Evolutionary conservation across 2,329 filamentous ascomycete genomes (phyloP), one percentile per base, ranked within the genome.

Genomic region (Fusarium agapanthi): DNA sequence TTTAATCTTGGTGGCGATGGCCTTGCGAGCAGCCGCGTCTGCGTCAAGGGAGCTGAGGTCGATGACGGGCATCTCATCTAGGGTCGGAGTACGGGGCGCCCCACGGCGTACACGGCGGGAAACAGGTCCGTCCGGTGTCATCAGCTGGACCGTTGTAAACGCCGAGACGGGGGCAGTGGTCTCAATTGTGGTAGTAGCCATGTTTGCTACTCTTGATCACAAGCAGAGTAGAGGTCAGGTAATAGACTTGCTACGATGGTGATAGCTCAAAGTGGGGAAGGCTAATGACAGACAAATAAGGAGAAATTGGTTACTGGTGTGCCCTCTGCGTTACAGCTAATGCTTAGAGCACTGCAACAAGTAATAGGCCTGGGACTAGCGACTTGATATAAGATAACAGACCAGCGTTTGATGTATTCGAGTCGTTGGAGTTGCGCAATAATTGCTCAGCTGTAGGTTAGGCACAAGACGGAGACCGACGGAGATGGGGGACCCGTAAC

Each of bases 101-200:
- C 63, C 63, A 13, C 63, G 43, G 7, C 63, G 63, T 10, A 65
- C 63, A n/a, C 63, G 63, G 3, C 63, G 60, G 37, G 30, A 57
- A 38, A 65, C 63, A 24, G 37, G 60, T 3, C 63, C 63, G 37
- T 65, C 13, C 1, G 63, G 63, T 34, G 63, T 65, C 20, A 65
- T 20, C 6, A 65, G 37, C 30, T 65, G 63, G 7, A 65, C 60
- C 4, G 63, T 65, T 38, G 63, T 65, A 3, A 28, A 65, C 26
- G 34, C 24, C 14, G 40, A 20, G 24, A n/a, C 13, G 7, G 48
- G 30, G 11, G 41, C 30, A 16, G 35, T 20, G 4, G 26, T 24
- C 4, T 65, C 35, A 5, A 50, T 9, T 16, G 32, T 50, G 8
- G 41, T 58, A 0, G 43, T 58, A 32, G 48, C 12, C 61, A 65